A percentile compares a stretch with the other conserved stretches of the same genome.
These are phyloP conservation scores for Mortierella alpina DNA, from an alignment of 192 early-diverging fungal genomes.

Conservation along the genomic window DNA sequence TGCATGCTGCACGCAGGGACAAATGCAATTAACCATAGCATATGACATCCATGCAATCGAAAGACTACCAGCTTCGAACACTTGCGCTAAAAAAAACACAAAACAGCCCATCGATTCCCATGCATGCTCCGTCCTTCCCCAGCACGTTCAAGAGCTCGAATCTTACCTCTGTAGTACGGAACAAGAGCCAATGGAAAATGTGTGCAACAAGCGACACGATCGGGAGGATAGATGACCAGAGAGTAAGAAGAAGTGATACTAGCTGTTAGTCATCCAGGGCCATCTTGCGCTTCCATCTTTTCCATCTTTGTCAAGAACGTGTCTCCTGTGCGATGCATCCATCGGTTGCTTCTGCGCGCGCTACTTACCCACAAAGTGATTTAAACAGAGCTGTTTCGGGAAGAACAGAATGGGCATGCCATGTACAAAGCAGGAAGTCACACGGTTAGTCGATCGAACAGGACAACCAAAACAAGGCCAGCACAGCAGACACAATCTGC, in stretches of 20 bases:
- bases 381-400: conserved; percentile 59
- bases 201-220: too few relatives aligned
- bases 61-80: too few relatives aligned
- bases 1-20: background rate
- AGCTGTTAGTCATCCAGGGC: too few relatives aligned
- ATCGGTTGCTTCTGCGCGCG: background rate
- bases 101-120: background rate
- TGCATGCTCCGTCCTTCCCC: background rate
- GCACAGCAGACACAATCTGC: too few relatives aligned
- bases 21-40: conserved; percentile 16
- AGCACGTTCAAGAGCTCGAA: background rate
- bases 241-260: too few relatives aligned
- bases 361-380: conserved; percentile 69
- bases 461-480: too few relatives aligned
- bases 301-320: too few relatives aligned
- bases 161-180: conserved; percentile 17
- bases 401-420: background rate
- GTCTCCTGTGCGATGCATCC: too few relatives aligned
- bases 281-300: too few relatives aligned
- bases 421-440: background rate
- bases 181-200: background rate
- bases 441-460: background rate
- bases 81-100: background rate
- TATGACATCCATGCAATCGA: background rate
- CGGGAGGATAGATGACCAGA: too few relatives aligned